A percentile compares a stretch with the other conserved stretches of the same genome.
Conservation (phyloP, 2,329 filamentous ascomycete species). For the Fusarium globosum region DNA sequence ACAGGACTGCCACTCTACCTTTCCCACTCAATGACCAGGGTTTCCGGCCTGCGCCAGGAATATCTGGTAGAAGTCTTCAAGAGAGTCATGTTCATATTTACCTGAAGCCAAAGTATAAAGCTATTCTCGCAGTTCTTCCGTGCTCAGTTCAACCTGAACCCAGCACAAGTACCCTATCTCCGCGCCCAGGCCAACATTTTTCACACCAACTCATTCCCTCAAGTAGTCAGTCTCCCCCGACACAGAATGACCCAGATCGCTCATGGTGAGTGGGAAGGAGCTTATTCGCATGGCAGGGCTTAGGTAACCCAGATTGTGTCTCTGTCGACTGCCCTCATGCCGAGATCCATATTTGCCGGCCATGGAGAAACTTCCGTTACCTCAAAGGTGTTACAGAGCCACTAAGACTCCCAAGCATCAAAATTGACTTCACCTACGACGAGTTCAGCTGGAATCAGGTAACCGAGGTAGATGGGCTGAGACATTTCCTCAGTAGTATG, state of each 20-base stretch:
- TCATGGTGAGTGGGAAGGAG: neutral
- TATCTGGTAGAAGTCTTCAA: neutral
- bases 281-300: neutral
- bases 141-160: neutral
- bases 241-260: neutral
- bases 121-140: neutral
- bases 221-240: neutral
- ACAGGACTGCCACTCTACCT: neutral
- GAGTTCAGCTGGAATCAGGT: neutral
- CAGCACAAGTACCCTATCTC: neutral
- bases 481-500: neutral
- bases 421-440: neutral
- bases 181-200: neutral
- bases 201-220: neutral
- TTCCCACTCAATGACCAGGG: neutral
- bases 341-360: neutral
- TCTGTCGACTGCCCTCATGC: neutral
- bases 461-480: fast-evolving
- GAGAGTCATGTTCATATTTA: neutral
- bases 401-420: neutral
- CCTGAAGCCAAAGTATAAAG: neutral
- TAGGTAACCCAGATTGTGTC: neutral
- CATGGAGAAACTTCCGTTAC: neutral
- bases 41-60: neutral
- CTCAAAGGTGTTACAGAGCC: neutral